Percentiles rank a stretch among this genome's conserved stretches.
Conservation (phyloP, 257 asterid genomes). For the Sherardia arvensis region DNA sequence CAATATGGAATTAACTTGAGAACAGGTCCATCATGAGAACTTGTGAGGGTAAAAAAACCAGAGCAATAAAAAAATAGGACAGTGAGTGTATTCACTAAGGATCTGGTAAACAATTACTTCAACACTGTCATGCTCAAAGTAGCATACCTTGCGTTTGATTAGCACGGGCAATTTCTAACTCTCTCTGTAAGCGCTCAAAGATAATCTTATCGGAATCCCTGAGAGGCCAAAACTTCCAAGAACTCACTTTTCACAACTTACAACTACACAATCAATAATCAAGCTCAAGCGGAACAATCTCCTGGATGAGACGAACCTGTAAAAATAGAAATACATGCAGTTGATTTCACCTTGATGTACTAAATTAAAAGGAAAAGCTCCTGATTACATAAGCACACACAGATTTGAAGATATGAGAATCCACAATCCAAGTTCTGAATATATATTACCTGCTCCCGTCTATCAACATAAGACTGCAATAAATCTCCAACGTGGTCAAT, state of each 20-base stretch:
- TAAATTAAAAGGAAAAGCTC: background rate
- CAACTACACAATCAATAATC: background rate
- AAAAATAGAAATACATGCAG: constrained; percentile 11
- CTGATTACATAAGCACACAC: background rate
- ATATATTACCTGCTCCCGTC: constrained; percentile 83
- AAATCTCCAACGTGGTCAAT: constrained; percentile 88
- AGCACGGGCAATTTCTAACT: constrained; percentile 80
- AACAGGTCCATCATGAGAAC: background rate
- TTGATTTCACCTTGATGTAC: background rate
- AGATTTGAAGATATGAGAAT: background rate
- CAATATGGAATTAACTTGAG: constrained; percentile 13
- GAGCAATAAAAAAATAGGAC: background rate
- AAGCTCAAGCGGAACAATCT: constrained; percentile 19
- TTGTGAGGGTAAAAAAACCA: background rate
- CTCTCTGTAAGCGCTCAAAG: constrained; percentile 82
- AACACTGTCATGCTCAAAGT: background rate
- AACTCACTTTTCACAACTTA: background rate
- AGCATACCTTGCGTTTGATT: constrained; percentile 84
- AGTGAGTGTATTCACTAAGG: background rate
- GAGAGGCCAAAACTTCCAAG: constrained; percentile 20
- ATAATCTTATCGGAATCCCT: constrained; percentile 95
- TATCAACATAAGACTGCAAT: constrained; percentile 89
- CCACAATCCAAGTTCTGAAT: background rate
- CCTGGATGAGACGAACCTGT: constrained; percentile 92
- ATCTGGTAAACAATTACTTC: background rate